Evolutionary conservation across 306 rosid species (phyloP).

Genomic region (Lagenaria siceraria): DNA sequence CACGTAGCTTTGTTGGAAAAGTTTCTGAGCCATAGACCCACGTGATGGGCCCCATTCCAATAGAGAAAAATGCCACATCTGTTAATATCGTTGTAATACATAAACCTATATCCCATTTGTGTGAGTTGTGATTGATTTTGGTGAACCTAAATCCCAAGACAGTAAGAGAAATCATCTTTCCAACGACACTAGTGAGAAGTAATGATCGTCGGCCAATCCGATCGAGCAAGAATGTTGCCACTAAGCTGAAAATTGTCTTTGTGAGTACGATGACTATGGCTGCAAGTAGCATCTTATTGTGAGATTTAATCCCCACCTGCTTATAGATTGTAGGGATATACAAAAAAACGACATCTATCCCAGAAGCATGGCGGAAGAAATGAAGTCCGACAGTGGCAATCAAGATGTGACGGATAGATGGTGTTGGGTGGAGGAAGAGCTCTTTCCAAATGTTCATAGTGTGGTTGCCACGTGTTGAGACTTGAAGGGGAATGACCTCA

Average conservation of each 20-base stretch:
- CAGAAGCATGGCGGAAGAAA: conserved; percentile 59
- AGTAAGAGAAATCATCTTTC: conserved; percentile 38
- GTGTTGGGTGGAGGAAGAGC: conserved; percentile 17
- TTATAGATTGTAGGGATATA: conserved; percentile 48
- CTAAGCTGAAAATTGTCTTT: conserved; percentile 46
- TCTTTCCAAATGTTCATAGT: conserved; percentile 67
- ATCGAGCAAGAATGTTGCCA: conserved; percentile 52
- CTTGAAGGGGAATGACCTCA: conserved; percentile 31
- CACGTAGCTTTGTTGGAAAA: conserved; percentile 58
- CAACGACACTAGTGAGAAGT: conserved; percentile 37
- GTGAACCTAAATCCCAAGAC: conserved; percentile 30
- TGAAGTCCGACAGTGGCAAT: conserved; percentile 47
- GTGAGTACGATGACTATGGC: conserved; percentile 54
- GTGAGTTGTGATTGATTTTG: conserved; percentile 7
- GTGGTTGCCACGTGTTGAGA: background rate
- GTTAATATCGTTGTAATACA: conserved; percentile 24
- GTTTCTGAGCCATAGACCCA: conserved; percentile 70
- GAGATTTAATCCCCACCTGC: conserved; percentile 36
- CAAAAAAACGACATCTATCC: conserved; percentile 56
- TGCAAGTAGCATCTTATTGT: conserved; percentile 20
- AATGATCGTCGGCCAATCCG: conserved; percentile 55
- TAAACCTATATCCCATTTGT: conserved; percentile 46
- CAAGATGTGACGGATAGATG: conserved; percentile 28
- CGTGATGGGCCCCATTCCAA: conserved; percentile 74
- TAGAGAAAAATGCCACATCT: conserved; percentile 50